Evolutionary conservation across 1,284 basidiomycete species (phyloP), one percentile per base, ranked within the genome.

Genomic region (Xerocomus nothofagi): DNA sequence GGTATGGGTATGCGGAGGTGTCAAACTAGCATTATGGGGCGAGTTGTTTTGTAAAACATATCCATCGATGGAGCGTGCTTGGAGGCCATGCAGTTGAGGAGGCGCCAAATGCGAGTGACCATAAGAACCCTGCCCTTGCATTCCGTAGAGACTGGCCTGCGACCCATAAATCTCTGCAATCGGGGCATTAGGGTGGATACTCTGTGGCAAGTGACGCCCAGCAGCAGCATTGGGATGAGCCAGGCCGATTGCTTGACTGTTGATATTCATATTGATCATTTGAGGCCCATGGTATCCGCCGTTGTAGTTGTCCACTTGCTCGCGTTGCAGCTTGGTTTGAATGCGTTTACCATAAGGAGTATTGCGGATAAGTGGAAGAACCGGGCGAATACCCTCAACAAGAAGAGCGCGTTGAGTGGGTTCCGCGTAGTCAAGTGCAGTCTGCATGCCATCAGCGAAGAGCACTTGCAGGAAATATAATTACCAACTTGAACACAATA

Each of bases 271-370:
- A 60, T 79, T 82, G 54, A 79, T 73, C 53, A 86, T 72, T 55
- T 80, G 80, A 61, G 84, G 85, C 58, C 76, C 78, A 55, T 80
- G 76, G 61, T 78, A 80, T 37, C 77, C 76, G 30, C 71, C 70
- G 46, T 73, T 79, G 56, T 77, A 86, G 57, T 78, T 81, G 58
- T 91, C 88, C 72, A 85, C 78, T 66, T 93, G 90, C 73, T 95
- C 91, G 49, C 93, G 89, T 71, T 96, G 93, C 49, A 98, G 77
- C 74, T 97, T 97, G 76, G 93, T 94, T 73, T 97, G 94, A 62
- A 98, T 98, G 46, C 95, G 88, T 77, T 98, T 98, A 62, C 94
- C 94, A 63, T 98, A 98, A 4, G 94, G 94, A 5, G 94, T 98
- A 73, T 97, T 98, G 62, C 94, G 88, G 66, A 98, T 97, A 56